These are phyloP conservation scores for Hericium erinaceus DNA, from an alignment of 768 basidiomycete genomes.

Conservation along the genomic window DNA sequence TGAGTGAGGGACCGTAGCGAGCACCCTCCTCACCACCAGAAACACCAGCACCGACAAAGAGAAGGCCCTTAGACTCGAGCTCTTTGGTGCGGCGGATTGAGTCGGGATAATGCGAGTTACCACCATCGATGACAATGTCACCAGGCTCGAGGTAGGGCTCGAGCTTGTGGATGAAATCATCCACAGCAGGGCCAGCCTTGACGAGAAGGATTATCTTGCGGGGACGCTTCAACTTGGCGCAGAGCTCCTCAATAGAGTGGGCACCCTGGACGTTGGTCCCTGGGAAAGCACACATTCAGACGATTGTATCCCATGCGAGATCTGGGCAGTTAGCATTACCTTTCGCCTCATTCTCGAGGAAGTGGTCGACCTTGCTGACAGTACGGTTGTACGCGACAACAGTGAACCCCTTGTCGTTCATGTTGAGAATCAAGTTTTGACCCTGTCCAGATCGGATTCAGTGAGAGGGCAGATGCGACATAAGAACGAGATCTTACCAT, in stretches of 20 bases:
- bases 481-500: conserved; percentile 50
- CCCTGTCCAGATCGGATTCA: conserved; percentile 39
- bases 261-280: conserved; percentile 95
- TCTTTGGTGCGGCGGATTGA: conserved; percentile 90
- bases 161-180: conserved; percentile 88
- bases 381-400: conserved; percentile 98
- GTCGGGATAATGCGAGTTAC: conserved; percentile 99
- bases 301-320: conserved; percentile 11
- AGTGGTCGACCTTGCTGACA: conserved; percentile 88
- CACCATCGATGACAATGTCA: conserved; percentile 99
- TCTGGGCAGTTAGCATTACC: conserved; percentile 39
- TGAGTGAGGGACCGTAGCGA: conserved; percentile 92
- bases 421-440: conserved; percentile 95
- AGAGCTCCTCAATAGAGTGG: conserved; percentile 86
- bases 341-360: conserved; percentile 96
- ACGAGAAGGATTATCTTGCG: conserved; percentile 98
- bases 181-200: conserved; percentile 94
- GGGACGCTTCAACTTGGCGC: conserved; percentile 85
- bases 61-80: conserved; percentile 87
- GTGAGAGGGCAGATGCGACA: too few relatives aligned
- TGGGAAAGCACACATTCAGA: conserved; percentile 23
- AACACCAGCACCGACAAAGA: conserved; percentile 98
- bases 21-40: conserved; percentile 99
- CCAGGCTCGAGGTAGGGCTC: conserved; percentile 85
- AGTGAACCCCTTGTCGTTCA: conserved; percentile 99